phyloP scores from a whole-genome alignment of 1,284 basidiomycete genomes.

The Cryptococcus depauperatus region DNA sequence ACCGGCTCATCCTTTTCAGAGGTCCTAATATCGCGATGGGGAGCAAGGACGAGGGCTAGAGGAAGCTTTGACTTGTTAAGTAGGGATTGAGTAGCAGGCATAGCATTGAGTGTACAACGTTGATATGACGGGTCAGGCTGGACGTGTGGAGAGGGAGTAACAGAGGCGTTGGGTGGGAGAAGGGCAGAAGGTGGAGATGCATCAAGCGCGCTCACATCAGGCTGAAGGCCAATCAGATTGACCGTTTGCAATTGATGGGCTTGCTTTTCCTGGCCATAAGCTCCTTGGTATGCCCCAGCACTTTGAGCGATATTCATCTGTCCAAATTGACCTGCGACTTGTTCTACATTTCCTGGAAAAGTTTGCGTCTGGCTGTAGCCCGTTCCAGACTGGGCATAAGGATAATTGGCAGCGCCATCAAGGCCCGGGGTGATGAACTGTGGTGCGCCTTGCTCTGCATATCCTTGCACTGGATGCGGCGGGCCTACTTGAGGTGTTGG shows the following conservation, averaged over 20 bases:
- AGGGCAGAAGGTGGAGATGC: slow-evolving; percentile 79
- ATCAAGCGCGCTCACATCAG: slow-evolving; percentile 76
- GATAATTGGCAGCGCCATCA: slow-evolving; percentile 49
- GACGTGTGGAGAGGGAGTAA: slow-evolving; percentile 70
- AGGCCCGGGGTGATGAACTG: slow-evolving; percentile 76
- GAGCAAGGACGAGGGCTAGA: slow-evolving; percentile 80
- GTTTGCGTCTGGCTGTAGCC: slow-evolving; percentile 13
- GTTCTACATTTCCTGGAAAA: slow-evolving; percentile 48
- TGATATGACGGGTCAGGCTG: slow-evolving; percentile 90
- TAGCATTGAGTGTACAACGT: slow-evolving; percentile 81
- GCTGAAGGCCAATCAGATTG: slow-evolving; percentile 80
- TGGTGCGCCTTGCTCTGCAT: slow-evolving; percentile 39
- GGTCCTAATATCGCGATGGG: slow-evolving; percentile 69
- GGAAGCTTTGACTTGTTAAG: slow-evolving; percentile 91
- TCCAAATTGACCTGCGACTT: slow-evolving; percentile 73
- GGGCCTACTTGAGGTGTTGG: slow-evolving; percentile 24
- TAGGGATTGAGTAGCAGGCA: slow-evolving; percentile 87
- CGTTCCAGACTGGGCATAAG: neutral
- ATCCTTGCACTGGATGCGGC: slow-evolving; percentile 46
- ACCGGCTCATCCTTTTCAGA: slow-evolving; percentile 56
- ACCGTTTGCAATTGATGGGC: slow-evolving; percentile 61
- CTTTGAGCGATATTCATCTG: slow-evolving; percentile 59
- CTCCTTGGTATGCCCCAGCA: slow-evolving; percentile 49
- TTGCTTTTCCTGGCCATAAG: slow-evolving; percentile 25
- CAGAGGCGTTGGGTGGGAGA: slow-evolving; percentile 70